A percentile compares a stretch with the other conserved stretches of the same genome.
Conservation (phyloP, 108 stramenopile genomes). For the Skeletonema grethae region DNA sequence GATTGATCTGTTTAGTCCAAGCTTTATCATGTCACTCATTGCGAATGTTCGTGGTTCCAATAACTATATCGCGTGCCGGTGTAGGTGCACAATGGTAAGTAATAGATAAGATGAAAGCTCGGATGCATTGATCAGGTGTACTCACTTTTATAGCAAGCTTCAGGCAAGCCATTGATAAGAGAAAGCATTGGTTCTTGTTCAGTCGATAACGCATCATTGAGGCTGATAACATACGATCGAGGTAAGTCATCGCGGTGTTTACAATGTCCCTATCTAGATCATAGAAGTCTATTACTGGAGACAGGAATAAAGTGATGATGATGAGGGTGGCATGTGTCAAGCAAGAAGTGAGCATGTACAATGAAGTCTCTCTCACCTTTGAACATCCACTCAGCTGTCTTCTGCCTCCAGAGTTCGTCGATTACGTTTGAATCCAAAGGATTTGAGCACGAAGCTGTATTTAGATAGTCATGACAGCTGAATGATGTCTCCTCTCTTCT, state of each 20-base stretch:
- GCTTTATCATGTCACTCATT: slow-evolving; percentile 46
- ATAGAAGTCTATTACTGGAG: slow-evolving; percentile 18
- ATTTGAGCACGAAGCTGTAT: background rate
- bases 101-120: background rate
- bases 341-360: too few relatives aligned
- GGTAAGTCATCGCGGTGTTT: slow-evolving; percentile 31
- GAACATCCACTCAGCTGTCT: slow-evolving; percentile 50
- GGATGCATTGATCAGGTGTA: background rate
- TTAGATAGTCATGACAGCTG: slow-evolving; percentile 19
- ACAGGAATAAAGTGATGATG: too few relatives aligned
- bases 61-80: background rate
- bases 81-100: background rate
- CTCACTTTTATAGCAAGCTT: slow-evolving; percentile 38
- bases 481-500: slow-evolving; percentile 8
- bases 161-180: slow-evolving; percentile 29
- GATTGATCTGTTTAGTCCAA: slow-evolving; percentile 11
- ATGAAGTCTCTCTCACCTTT: slow-evolving; percentile 6
- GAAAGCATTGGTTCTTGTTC: slow-evolving; percentile 27
- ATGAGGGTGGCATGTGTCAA: too few relatives aligned
- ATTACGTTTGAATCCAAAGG: slow-evolving; percentile 16
- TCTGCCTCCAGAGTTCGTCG: slow-evolving; percentile 42
- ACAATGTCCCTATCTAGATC: slow-evolving; percentile 44
- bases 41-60: slow-evolving; percentile 38
- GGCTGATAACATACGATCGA: slow-evolving; percentile 36
- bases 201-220: slow-evolving; percentile 31